Base-by-base conservation (phyloP, 768 basidiomycete species). In the Lactifluus hygrophoroides region DNA sequence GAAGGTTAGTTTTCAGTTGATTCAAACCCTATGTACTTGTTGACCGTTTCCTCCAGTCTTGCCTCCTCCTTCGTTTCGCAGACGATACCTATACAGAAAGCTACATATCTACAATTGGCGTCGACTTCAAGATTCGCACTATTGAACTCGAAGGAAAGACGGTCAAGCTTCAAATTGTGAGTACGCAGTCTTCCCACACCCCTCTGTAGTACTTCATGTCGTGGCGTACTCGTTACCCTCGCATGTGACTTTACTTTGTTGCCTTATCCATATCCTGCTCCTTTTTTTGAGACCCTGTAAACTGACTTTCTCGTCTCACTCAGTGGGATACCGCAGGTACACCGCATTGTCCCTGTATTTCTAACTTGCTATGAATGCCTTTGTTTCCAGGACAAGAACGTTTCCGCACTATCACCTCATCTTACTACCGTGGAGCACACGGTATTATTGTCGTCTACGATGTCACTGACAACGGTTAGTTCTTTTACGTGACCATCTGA, bases 381-480 rank as follows among this genome's bases (percentile, higher is more conserved):
- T 37, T 51, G 32, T 62, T 43, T 55, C 62, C 61, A 90, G 90
- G 96, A 38, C 96, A 99, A 73, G 96, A 99, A 73, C 85, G 94
- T 30, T 97, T 97, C 87, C 84, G 96, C 61, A 98, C 96, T 14
- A 99, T 99, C 72, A 98, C 96, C 7, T 93, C 94, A 3, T 92
- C 94, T n/a, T 99, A 99, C 80, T 99, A 99, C 77, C 84, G 96
- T 59, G 96, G 96, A 42, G 96, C 96, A 48, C 93, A 95, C 70
- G 96, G 96, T 63, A 98, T 98, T 70, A 89, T 98, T 68, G 88
- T 98, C 50, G 94, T 98, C n/a, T 98, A 97, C 76, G 90, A 93
- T 71, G 94, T 97, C 54, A 95, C 94, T 43, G 94, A 97, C 76
- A 91, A 90, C 68, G 91, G 88, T 88, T 60, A 46, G 75, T 65